A percentile compares a stretch with the other conserved stretches of the same genome.
These are phyloP conservation scores for Starmera caribaea DNA, from an alignment of 805 yeast species.

Conservation along the genomic window DNA sequence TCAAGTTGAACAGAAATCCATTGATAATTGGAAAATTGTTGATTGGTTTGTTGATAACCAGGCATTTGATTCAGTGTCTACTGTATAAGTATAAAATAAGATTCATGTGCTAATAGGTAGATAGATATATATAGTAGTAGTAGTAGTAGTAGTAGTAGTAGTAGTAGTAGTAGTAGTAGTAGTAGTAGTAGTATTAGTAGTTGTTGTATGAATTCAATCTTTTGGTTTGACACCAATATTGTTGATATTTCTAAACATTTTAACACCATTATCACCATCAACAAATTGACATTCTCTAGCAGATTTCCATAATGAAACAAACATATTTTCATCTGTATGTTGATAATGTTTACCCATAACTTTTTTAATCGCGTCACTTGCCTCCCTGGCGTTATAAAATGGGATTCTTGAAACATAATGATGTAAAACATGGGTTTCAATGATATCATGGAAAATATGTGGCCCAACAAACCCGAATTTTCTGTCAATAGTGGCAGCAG, in stretches of 20 bases:
- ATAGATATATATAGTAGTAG: not conserved
- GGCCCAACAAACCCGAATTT: conserved; percentile 74
- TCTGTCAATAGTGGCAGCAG: conserved; percentile 83
- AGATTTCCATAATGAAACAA: conserved; percentile 52
- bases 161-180: too few relatives aligned
- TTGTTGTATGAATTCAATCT: too few relatives aligned
- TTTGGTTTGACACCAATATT: conserved; percentile 35
- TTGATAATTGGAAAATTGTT: conserved; percentile 30
- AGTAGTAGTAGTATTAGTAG: too few relatives aligned
- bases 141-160: too few relatives aligned
- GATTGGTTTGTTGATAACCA: conserved; percentile 26
- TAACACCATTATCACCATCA: conserved; percentile 60
- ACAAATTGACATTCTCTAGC: conserved; percentile 64
- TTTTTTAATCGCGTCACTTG: conserved; percentile 66
- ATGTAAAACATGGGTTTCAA: conserved; percentile 85
- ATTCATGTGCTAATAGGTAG: not conserved
- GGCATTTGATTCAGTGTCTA: conserved; percentile 21
- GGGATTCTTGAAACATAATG: conserved; percentile 81
- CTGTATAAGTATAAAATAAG: not conserved
- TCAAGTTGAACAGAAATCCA: conserved; percentile 33
- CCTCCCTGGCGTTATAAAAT: conserved; percentile 78
- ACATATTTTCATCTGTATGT: conserved; percentile 62
- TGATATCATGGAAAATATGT: conserved; percentile 77
- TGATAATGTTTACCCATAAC: conserved; percentile 81
- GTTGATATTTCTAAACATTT: conserved; percentile 70